Base-by-base conservation (phyloP, 495 filamentous ascomycete genomes). In the Xylaria acuta region DNA sequence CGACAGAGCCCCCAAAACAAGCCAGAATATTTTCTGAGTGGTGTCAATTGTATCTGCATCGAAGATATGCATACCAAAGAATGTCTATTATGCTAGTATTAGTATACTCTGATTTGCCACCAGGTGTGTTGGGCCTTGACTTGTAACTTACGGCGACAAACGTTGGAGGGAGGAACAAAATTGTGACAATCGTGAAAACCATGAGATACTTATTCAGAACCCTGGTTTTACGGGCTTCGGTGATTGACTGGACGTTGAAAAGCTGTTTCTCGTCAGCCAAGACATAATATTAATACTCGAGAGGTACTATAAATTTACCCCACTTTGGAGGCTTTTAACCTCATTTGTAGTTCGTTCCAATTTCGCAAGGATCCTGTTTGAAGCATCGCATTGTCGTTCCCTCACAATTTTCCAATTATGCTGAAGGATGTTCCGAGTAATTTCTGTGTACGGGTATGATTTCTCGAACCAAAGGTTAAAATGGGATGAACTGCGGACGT, bases 111-210 rank as follows among this genome's bases (percentile, higher is more conserved):
- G 36, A 64, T 18, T 43, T 43, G 22, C 22, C 5, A 18, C 9
- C 16, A 27, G 12, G 7, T 18, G 38, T 34, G 60, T 16, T 12
- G 5, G 18, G 22, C 18, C 30, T 36, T 40, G 2, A 6, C 20
- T 38, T 60, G 16, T 5, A 41, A 43, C 22, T 63, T 43, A 41
- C 60, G 18, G 38, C 38, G 38, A 63, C 22, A 43, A 63, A 63
- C 14, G 60, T 43, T 27, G 60, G 38, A 3, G 60, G 60, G 38
- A 63, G 38, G 36, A 63, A 63, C 38, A 63, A 43, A 43, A 63
- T 63, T 1, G 60, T 63, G 60, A 63, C 60, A 20, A 63, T 63
- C n/a, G 60, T 43, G 60, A 63, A 63, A 43, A 43, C 34, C 12
- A 30, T 14, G 22, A 63, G 60, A 16, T 63, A 63, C 14, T 63